Evolutionary conservation across 768 basidiomycete species (phyloP).

Genomic region (Termitomyces sp.): DNA sequence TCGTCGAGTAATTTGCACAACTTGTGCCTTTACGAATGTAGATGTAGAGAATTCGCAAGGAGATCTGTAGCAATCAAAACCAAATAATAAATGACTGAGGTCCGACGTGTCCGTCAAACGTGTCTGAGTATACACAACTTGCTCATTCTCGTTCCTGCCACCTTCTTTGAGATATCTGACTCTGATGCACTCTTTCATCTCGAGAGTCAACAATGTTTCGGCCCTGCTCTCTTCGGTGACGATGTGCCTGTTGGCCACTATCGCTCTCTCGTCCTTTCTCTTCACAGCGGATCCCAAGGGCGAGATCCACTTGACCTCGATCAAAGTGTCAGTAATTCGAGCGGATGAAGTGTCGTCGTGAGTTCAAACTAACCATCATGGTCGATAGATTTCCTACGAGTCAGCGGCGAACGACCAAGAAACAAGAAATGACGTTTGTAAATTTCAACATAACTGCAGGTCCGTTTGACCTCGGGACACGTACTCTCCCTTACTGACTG

Average conservation of each 20-base stretch:
- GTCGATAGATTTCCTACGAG: constrained; percentile 40
- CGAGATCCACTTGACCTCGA: constrained; percentile 51
- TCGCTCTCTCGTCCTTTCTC: constrained; percentile 72
- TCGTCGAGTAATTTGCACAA: neutral
- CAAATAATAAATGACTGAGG: neutral
- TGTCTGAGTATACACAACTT: no score
- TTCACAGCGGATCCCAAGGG: constrained; percentile 59
- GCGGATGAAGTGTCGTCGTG: constrained; percentile 5
- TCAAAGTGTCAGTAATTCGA: constrained; percentile 67
- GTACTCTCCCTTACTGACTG: neutral
- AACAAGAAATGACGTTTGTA: constrained; percentile 77
- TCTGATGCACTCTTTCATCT: constrained; percentile 66
- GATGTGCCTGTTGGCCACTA: constrained; percentile 65
- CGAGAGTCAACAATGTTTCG: constrained; percentile 72
- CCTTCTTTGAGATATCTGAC: no score
- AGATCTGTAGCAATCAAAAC: neutral
- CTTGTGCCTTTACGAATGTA: neutral
- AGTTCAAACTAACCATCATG: neutral
- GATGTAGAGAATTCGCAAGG: neutral
- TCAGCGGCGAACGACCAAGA: constrained; percentile 49
- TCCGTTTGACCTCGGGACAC: constrained; percentile 21
- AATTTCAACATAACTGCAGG: constrained; percentile 82
- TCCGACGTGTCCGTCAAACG: neutral
- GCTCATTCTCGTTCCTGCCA: neutral
- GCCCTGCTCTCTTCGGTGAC: constrained; percentile 71